These are phyloP conservation scores for Achaetomiella virescens DNA, from an alignment of 495 filamentous ascomycete genomes.

Conservation along the genomic window DNA sequence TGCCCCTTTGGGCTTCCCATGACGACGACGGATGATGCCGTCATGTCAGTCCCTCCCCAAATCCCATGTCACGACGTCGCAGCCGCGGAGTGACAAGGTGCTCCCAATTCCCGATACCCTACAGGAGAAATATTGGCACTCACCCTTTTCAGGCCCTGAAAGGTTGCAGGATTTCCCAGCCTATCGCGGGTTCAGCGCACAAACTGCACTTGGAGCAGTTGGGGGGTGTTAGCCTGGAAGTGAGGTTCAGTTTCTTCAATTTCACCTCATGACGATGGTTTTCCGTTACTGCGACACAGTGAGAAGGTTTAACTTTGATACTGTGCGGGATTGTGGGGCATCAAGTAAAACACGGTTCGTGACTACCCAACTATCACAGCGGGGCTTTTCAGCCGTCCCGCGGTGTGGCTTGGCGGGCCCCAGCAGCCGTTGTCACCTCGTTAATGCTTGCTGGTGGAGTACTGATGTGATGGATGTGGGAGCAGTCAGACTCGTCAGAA, in stretches of 20 bases:
- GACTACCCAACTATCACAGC: neutral
- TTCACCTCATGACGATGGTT: neutral
- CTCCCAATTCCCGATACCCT: slow-evolving; percentile 23
- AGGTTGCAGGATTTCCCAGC: slow-evolving; percentile 28
- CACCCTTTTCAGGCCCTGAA: slow-evolving; percentile 14
- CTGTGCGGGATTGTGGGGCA: neutral
- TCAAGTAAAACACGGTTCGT: neutral
- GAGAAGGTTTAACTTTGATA: neutral
- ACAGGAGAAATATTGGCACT: slow-evolving; percentile 31
- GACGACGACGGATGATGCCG: neutral
- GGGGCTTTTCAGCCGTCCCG: neutral
- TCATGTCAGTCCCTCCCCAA: no score
- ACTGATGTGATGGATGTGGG: neutral
- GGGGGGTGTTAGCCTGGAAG: neutral
- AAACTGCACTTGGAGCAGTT: neutral
- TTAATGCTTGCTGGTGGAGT: neutral
- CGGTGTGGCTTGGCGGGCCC: neutral
- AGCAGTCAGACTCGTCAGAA: neutral
- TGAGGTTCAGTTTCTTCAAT: neutral
- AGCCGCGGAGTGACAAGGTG: neutral
- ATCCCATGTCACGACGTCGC: neutral
- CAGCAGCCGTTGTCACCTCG: no score
- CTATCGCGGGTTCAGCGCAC: slow-evolving; percentile 12
- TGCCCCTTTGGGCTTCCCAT: no score
- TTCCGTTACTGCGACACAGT: slow-evolving; percentile 1